phyloP scores from a whole-genome alignment of 345 rosid genomes.

The Adansonia digitata region DNA sequence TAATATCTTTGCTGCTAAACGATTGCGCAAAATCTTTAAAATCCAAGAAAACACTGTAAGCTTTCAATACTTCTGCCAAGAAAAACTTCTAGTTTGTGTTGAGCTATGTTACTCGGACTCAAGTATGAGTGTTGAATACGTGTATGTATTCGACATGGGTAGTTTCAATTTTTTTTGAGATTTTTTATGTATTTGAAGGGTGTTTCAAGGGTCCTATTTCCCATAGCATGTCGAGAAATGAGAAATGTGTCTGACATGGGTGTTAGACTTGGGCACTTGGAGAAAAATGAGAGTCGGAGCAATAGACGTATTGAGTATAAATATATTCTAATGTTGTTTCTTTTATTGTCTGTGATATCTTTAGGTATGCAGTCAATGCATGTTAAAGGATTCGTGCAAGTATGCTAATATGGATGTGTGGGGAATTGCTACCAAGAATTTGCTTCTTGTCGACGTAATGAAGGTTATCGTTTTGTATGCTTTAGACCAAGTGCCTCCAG shows the following conservation, averaged over 20 bases:
- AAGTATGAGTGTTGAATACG: no score
- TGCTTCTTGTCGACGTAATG: constrained; percentile 54
- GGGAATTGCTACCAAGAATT: constrained; percentile 31
- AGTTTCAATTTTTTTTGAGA: no score
- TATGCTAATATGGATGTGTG: constrained; percentile 51
- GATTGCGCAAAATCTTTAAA: constrained; percentile 53
- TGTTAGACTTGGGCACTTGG: no score
- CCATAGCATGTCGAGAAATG: no score
- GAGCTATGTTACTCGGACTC: no score
- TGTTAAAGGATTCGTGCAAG: constrained; percentile 53
- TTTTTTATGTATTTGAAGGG: no score
- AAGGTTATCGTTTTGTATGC: constrained; percentile 51
- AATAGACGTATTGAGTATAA: neutral
- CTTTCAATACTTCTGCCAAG: neutral
- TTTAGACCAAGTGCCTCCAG: constrained; percentile 41
- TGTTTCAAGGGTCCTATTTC: no score
- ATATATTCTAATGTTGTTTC: neutral
- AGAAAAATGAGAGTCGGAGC: no score
- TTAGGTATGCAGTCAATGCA: constrained; percentile 69
- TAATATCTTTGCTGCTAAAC: constrained; percentile 58
- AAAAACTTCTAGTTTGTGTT: neutral
- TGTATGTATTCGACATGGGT: no score
- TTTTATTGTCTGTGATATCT: constrained; percentile 5
- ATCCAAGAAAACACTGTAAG: constrained; percentile 71
- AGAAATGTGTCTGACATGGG: no score